Evolutionary conservation across 1,284 basidiomycete genomes (phyloP).

Genomic region (Trichosporon sp.): DNA sequence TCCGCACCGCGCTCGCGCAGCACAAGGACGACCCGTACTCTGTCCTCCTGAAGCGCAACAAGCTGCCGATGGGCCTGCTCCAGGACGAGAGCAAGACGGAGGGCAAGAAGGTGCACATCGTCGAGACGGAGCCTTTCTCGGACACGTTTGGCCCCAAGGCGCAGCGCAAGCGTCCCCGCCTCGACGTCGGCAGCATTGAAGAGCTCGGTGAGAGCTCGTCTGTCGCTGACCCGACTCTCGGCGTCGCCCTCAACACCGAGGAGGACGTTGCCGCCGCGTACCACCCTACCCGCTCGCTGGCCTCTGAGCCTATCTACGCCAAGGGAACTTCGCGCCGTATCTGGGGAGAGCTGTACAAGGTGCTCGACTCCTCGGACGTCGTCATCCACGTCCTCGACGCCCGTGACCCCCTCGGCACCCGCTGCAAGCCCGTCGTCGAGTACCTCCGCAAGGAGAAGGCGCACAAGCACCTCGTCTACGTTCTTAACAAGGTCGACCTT

Average conservation of each 20-base stretch:
- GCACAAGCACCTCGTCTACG: conserved; percentile 92
- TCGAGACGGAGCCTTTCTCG: conserved; percentile 84
- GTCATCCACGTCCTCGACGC: conserved; percentile 95
- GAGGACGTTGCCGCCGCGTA: conserved; percentile 28
- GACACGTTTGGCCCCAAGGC: conserved; percentile 93
- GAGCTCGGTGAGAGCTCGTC: conserved; percentile 69
- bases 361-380: conserved; percentile 97
- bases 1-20: conserved; percentile 72
- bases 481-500: conserved; percentile 98
- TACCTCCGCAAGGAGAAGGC: conserved; percentile 94
- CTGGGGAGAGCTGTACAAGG: conserved; percentile 98
- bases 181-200: conserved; percentile 79
- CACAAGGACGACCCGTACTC: conserved; percentile 91
- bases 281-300: conserved; percentile 31
- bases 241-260: conserved; percentile 33
- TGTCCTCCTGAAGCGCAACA: conserved; percentile 82
- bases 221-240: conserved; percentile 35
- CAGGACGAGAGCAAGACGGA: conserved; percentile 77
- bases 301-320: conserved; percentile 76
- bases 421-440: conserved; percentile 91
- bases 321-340: conserved; percentile 92
- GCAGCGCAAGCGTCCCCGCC: conserved; percentile 77
- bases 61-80: conserved; percentile 87
- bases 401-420: conserved; percentile 91
- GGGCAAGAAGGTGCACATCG: conserved; percentile 82